Percentiles rank a stretch among this genome's conserved stretches.
These are phyloP conservation scores for Ambrosia trifida DNA, from an alignment of 129 eudicot species.

Conservation along the genomic window DNA sequence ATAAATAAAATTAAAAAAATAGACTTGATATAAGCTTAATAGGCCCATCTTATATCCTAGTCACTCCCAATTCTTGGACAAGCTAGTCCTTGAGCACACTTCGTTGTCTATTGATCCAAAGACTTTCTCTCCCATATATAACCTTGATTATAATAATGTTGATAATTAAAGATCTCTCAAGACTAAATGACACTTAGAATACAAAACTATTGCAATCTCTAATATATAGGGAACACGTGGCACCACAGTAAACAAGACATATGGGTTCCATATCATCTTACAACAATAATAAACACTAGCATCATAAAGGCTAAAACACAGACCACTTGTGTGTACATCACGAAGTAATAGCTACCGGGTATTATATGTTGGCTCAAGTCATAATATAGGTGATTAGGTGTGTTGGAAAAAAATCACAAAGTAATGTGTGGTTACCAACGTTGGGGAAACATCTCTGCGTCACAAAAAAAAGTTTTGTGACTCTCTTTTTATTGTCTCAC, in stretches of 20 bases:
- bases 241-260: background rate
- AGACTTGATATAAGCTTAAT: background rate
- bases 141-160: background rate
- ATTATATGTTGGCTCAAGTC: background rate
- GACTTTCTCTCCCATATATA: background rate
- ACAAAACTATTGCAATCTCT: conserved; percentile 1
- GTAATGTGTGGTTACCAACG: background rate
- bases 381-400: background rate
- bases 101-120: background rate
- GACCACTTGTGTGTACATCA: background rate
- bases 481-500: no score
- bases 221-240: background rate
- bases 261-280: background rate
- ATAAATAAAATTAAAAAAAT: background rate
- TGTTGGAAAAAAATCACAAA: background rate
- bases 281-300: background rate
- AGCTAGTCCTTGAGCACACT: background rate
- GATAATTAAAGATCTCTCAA: background rate
- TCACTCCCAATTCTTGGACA: conserved; percentile 8
- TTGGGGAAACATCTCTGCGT: background rate
- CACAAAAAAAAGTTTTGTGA: background rate
- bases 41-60: background rate
- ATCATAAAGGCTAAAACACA: background rate
- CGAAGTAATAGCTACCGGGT: background rate
- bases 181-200: no score